Evolutionary conservation across 345 rosid genomes (phyloP).

Genomic region (Xanthoceras sorbifolium): DNA sequence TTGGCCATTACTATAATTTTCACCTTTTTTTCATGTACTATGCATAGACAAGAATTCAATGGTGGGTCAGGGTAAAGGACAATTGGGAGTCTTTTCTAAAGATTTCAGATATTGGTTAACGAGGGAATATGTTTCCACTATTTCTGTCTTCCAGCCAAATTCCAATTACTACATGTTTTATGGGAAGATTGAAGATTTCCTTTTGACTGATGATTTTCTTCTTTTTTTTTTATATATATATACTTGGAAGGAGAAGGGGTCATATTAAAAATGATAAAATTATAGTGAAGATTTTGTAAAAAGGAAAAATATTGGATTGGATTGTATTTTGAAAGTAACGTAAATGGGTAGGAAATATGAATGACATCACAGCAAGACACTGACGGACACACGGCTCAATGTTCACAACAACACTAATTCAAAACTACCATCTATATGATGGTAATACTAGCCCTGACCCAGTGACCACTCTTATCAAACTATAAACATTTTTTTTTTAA

Average conservation of each 20-base stretch:
- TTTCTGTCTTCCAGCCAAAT: neutral
- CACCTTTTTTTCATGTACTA: neutral
- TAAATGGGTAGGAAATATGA: neutral
- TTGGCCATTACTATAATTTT: constrained; percentile 5
- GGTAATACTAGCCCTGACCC: no score
- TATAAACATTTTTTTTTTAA: no score
- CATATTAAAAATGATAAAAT: no score
- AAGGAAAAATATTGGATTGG: neutral
- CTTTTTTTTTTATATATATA: no score
- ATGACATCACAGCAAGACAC: neutral
- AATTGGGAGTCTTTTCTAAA: constrained; percentile 26
- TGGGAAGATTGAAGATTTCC: no score
- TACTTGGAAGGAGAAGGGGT: no score
- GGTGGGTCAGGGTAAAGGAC: constrained; percentile 42
- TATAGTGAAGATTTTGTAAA: no score
- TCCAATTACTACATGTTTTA: no score
- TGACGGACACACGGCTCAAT: neutral
- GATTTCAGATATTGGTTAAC: constrained; percentile 7
- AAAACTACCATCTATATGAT: no score
- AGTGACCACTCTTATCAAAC: no score
- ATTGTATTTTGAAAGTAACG: no score
- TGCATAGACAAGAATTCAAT: constrained; percentile 41
- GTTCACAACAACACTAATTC: neutral
- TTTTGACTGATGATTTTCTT: no score
- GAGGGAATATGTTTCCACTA: neutral